Base-by-base conservation (phyloP, 2,329 filamentous ascomycete genomes). In the Colletotrichum orbiculare region DNA sequence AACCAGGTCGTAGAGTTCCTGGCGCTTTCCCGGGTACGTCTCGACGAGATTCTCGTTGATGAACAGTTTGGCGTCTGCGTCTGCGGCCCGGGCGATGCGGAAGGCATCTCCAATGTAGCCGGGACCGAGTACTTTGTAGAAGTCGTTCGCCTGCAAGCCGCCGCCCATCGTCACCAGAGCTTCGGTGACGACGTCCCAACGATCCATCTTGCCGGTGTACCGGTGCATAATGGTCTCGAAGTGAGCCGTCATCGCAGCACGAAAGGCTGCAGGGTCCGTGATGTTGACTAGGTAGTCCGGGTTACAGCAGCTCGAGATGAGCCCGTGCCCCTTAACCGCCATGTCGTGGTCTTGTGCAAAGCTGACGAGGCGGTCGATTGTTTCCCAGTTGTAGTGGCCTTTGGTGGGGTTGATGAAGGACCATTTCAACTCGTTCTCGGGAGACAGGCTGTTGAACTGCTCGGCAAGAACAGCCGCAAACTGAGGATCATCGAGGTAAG, bases 11-110 rank as follows among this genome's bases (percentile, higher is more conserved):
- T 58, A 64, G 13, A 64, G 49, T 35, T 58, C 60, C 43, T 64
- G 54, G 13, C 60, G 54, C 79, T 93, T 93, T 66, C 82, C 79
- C 70, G 84, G 83, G 68, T 70, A 81, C 12, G 88, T 82, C 46
- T 76, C 80, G 77, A 91, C 89, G 54, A 91, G 83, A 78, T 90
- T 91, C 77, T 83, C 90, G 77, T 93, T 93, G 78, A 93, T 90
- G 81, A 91, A 93, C 38, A 93, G 82, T 77, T 89, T 89, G 2
- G 88, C 89, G 60, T 77, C 71, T 2, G 90, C 88, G 74, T 92
- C 90, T 11, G 88, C 89, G 8, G 81, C 81, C 53, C 85, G 85
- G 35, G 91, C 91, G 11, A 90, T 86, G 57, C 85, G 82, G 78
- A 93, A 93, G 41, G 90, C 90, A 70, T 91, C 89, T 17, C 80